Evolutionary conservation across 345 rosid genomes (phyloP), one percentile per base, ranked within the genome.

Genomic region (Camelina neglecta): DNA sequence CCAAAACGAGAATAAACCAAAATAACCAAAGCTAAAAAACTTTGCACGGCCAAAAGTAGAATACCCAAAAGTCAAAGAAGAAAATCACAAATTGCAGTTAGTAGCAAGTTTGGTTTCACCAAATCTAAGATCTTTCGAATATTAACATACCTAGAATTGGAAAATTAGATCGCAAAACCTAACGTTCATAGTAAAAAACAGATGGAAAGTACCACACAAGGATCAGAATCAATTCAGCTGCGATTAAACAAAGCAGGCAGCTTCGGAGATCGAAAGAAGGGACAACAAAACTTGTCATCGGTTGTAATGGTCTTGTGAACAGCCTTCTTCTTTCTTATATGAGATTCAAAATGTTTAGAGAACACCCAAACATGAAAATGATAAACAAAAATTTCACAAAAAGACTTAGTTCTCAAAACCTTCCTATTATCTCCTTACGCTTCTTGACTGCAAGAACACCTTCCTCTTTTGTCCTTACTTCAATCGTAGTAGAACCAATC

Each of bases 41-140:
- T 59, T 60, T 60, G 57, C 58, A 50, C 12, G 13, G 33, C 81
- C 77, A 71, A 65, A 58, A 59, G 42, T 72, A 72, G 81, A 65
- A 65, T 65, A 12, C 42, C 33, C 26, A 50, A 50, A 77, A 65
- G 39, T 45, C 12, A 54, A 69, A 53, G 63, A 26, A 63, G 33
- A 7, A 47, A 15, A 77, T 47, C 67, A 58, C 60, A 63, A 55
- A 33, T 69, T 35, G 20, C 53, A 69, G 70, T 69, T 59, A 49
- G 60, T 39, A 76, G 80, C 69, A 69, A 53, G 31, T 76, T 42
- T 51, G 59, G 67, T 78, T 44, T 58, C 77, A 65, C 58, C 64
- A 72, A 78, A 71, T 49, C 71, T 50, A 66, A 59, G 64, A 78
- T 59, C 73, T 59, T 24, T 77, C 16, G 48, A 59, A n/a, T 31